Percentiles rank a stretch among this genome's conserved stretches.
phyloP scores from a whole-genome alignment of 2,329 filamentous ascomycete genomes.

The Didymella sp. region DNA sequence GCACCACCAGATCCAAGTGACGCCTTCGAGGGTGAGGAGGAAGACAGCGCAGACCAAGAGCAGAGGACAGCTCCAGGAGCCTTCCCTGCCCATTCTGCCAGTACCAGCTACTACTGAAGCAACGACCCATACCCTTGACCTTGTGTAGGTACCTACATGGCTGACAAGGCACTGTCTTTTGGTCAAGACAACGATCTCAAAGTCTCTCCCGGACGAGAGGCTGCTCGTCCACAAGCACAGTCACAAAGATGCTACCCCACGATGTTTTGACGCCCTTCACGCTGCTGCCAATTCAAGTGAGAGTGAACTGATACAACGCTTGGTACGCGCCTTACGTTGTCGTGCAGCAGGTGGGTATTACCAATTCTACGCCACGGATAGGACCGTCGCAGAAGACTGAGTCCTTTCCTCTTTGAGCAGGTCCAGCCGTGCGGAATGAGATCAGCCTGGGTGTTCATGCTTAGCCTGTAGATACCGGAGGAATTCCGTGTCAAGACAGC shows the following conservation, averaged over 20 bases:
- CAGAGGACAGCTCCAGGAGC: slow-evolving; percentile 43
- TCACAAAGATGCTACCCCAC: slow-evolving; percentile 5
- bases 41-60: slow-evolving; percentile 48
- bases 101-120: slow-evolving; percentile 43
- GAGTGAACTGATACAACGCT: slow-evolving; percentile 1
- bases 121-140: not conserved
- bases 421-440: slow-evolving; percentile 19
- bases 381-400: slow-evolving; percentile 8
- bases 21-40: slow-evolving; percentile 45
- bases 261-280: slow-evolving; percentile 18
- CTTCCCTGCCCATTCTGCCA: slow-evolving; percentile 46
- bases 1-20: slow-evolving; percentile 62
- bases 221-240: not conserved
- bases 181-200: not conserved
- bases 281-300: slow-evolving; percentile 13
- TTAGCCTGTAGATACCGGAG: slow-evolving; percentile 19
- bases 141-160: not conserved
- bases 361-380: slow-evolving; percentile 11
- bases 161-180: not conserved
- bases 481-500: slow-evolving; percentile 16
- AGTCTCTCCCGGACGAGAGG: not conserved
- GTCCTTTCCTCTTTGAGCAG: slow-evolving; percentile 14
- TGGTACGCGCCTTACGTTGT: slow-evolving; percentile 4
- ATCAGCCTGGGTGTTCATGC: slow-evolving; percentile 14
- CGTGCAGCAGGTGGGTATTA: slow-evolving; percentile 10